Conservation (phyloP, 1,139 yeast genomes). For the Yamadazyma buinensis region DNA sequence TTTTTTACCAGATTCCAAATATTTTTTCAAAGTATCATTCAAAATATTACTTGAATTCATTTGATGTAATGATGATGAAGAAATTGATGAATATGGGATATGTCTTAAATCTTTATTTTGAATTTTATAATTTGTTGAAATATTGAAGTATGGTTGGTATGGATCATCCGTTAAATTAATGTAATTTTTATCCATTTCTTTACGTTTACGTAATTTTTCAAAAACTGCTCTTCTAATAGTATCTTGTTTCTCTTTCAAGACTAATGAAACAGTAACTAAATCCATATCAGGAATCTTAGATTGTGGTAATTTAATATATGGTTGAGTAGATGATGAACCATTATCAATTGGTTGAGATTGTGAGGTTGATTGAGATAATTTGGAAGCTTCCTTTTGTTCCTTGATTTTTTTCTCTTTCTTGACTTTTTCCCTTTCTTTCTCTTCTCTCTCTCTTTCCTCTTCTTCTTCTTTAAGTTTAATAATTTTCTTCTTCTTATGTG, state of each 20-base stretch:
- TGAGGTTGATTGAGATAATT: constrained; percentile 24
- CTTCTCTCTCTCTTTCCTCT: constrained; percentile 20
- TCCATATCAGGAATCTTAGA: constrained; percentile 94
- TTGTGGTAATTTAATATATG: constrained; percentile 82
- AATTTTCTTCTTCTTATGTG: constrained; percentile 72
- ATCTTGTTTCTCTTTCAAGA: constrained; percentile 70
- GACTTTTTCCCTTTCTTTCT: constrained; percentile 24
- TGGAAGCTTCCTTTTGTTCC: constrained; percentile 5
- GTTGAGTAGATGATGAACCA: constrained; percentile 51
- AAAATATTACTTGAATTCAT: constrained; percentile 59
- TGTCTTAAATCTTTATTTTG: constrained; percentile 54
- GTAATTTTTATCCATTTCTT: constrained; percentile 68
- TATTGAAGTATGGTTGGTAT: constrained; percentile 79
- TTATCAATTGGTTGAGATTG: constrained; percentile 36
- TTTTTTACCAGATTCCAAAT: constrained; percentile 37
- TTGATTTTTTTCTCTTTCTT: constrained; percentile 20
- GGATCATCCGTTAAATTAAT: constrained; percentile 88
- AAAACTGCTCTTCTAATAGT: constrained; percentile 78
- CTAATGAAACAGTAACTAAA: constrained; percentile 74
- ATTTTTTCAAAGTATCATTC: constrained; percentile 37
- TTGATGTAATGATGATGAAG: constrained; percentile 69
- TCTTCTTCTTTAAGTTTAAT: constrained; percentile 36
- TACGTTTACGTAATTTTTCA: constrained; percentile 74
- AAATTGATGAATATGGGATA: constrained; percentile 76
- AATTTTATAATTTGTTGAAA: constrained; percentile 50